Conservation (phyloP, 1,139 yeast genomes). For the Kodamaea sp. region DNA sequence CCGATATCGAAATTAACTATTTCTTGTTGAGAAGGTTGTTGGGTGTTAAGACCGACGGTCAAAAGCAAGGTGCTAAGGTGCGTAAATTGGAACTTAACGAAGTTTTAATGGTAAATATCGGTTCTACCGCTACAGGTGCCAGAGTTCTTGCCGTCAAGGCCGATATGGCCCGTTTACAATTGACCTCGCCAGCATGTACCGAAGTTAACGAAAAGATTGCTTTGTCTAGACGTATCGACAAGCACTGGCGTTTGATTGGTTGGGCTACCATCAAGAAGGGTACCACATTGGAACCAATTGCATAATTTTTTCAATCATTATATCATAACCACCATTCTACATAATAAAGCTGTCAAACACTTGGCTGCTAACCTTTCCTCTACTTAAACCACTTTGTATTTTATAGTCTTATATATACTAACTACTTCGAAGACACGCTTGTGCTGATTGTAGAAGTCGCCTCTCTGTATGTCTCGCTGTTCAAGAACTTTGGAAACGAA, state of each 20-base stretch:
- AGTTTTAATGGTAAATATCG: slow-evolving; percentile 97
- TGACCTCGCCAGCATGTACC: slow-evolving; percentile 98
- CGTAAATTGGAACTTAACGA: slow-evolving; percentile 92
- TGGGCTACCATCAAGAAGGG: slow-evolving; percentile 99
- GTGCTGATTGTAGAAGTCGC: slow-evolving; percentile 14
- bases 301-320: slow-evolving; percentile 18
- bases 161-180: slow-evolving; percentile 97
- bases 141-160: slow-evolving; percentile 97
- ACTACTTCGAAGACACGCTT: no score
- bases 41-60: slow-evolving; percentile 98
- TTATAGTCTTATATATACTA: no score
- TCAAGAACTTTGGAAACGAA: slow-evolving; percentile 67
- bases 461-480: slow-evolving; percentile 16
- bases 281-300: slow-evolving; percentile 72
- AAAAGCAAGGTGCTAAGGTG: slow-evolving; percentile 90
- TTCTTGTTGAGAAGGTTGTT: slow-evolving; percentile 93
- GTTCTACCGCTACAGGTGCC: slow-evolving; percentile 99
- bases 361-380: background rate
- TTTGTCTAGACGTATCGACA: slow-evolving; percentile 96
- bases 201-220: slow-evolving; percentile 98
- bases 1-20: slow-evolving; percentile 96
- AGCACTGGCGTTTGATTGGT: slow-evolving; percentile 99
- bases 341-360: background rate
- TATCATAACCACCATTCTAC: background rate
- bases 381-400: slow-evolving; percentile 4